These are phyloP conservation scores for Betula pendula DNA, from an alignment of 306 rosid genomes.

Conservation along the genomic window DNA sequence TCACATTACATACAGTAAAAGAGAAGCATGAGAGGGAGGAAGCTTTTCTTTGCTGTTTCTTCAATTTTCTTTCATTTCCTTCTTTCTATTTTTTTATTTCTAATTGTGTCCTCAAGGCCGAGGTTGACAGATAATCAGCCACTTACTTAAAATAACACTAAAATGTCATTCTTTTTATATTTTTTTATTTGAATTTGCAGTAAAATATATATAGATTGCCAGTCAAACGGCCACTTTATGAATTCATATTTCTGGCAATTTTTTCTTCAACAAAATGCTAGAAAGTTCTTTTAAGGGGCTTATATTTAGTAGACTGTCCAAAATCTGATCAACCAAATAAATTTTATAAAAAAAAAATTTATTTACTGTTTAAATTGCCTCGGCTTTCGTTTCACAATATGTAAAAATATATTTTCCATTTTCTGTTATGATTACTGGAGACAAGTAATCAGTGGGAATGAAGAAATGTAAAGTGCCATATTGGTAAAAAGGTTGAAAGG, in stretches of 20 bases:
- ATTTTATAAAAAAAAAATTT: too few species aligned
- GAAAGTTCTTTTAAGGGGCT: too few species aligned
- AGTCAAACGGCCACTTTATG: conserved; percentile 33
- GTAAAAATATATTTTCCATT: background rate
- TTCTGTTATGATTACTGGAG: conserved; percentile 28
- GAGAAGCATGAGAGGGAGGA: conserved; percentile 50
- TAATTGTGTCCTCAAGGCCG: background rate
- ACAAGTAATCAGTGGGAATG: conserved; percentile 31
- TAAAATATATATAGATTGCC: background rate
- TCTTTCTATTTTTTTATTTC: background rate
- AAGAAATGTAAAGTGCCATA: conserved; percentile 30
- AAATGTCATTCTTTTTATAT: background rate
- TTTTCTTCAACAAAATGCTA: background rate
- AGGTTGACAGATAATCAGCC: conserved; percentile 27
- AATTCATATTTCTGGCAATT: too few species aligned
- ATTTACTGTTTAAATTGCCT: too few species aligned
- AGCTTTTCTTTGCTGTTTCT: conserved; percentile 54
- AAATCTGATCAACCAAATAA: too few species aligned
- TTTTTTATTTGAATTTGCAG: background rate
- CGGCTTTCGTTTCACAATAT: too few species aligned
- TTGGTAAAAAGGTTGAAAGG: conserved; percentile 28
- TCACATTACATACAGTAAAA: conserved; percentile 56
- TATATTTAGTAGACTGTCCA: too few species aligned
- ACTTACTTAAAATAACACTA: background rate
- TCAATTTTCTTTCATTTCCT: conserved; percentile 51